Percentiles rank a stretch among this genome's conserved stretches.
These are phyloP conservation scores for Solanum okadae DNA, from an alignment of 257 asterid genomes.

Conservation along the genomic window DNA sequence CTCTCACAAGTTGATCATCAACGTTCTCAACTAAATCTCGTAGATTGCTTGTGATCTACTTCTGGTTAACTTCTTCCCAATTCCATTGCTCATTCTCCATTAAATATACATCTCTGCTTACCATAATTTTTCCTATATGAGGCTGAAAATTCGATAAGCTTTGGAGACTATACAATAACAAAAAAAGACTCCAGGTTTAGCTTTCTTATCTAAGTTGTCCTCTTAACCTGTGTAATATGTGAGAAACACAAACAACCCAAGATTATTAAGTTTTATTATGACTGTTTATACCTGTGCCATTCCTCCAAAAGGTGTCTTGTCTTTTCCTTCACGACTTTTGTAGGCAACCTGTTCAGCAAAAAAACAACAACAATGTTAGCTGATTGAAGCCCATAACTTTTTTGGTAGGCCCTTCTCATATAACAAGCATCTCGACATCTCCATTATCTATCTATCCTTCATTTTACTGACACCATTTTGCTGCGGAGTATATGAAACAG, in stretches of 20 bases:
- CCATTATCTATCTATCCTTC: no score
- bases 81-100: neutral
- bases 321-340: neutral
- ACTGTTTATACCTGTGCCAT: neutral
- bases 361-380: neutral
- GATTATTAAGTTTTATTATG: neutral
- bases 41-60: neutral
- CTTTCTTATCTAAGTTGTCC: neutral
- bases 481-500: no score
- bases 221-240: neutral
- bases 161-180: neutral
- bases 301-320: neutral
- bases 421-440: no score
- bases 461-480: no score
- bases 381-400: no score
- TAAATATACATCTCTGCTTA: neutral
- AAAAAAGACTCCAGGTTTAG: no score
- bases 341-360: neutral
- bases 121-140: neutral
- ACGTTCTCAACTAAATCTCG: neutral
- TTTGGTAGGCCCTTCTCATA: no score
- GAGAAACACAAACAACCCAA: neutral
- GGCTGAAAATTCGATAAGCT: neutral
- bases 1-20: neutral
- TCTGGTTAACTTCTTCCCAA: neutral